These are phyloP conservation scores for Ottelia alismoides DNA, from an alignment of 106 monocot species.

Conservation along the genomic window DNA sequence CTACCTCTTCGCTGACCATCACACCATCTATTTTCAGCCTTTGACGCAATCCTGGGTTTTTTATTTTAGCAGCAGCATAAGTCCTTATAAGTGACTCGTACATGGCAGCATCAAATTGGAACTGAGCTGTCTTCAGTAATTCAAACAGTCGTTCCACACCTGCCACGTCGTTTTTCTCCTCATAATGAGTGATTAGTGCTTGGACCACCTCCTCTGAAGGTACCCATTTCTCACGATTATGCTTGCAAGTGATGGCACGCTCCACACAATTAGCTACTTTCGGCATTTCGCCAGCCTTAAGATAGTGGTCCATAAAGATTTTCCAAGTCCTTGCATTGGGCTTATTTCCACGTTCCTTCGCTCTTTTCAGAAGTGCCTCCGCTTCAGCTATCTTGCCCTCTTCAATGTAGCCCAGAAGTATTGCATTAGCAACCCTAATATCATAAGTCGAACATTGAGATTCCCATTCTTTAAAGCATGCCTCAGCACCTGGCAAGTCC, in stretches of 20 bases:
- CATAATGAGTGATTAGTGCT: constrained; percentile 58
- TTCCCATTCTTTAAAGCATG: constrained; percentile 95
- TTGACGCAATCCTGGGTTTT: constrained; percentile 48
- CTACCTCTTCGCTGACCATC: constrained; percentile 25
- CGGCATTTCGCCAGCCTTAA: constrained; percentile 53
- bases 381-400: constrained; percentile 69
- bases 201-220: constrained; percentile 31
- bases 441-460: constrained; percentile 58
- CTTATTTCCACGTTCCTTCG: constrained; percentile 42
- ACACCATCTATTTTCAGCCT: constrained; percentile 86
- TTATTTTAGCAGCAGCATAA: constrained; percentile 52
- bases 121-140: constrained; percentile 33
- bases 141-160: constrained; percentile 61
- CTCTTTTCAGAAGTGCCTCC: constrained; percentile 37
- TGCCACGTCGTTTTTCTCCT: constrained; percentile 40
- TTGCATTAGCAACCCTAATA: constrained; percentile 65
- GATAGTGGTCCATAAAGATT: constrained; percentile 78
- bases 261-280: constrained; percentile 41
- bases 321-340: constrained; percentile 87
- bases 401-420: constrained; percentile 54
- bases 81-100: constrained; percentile 53
- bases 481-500: constrained; percentile 74
- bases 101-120: constrained; percentile 29
- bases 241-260: constrained; percentile 53
- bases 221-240: constrained; percentile 54